Base-by-base conservation (phyloP, 805 yeast genomes). In the Ogataea nakhonphanomensis region DNA sequence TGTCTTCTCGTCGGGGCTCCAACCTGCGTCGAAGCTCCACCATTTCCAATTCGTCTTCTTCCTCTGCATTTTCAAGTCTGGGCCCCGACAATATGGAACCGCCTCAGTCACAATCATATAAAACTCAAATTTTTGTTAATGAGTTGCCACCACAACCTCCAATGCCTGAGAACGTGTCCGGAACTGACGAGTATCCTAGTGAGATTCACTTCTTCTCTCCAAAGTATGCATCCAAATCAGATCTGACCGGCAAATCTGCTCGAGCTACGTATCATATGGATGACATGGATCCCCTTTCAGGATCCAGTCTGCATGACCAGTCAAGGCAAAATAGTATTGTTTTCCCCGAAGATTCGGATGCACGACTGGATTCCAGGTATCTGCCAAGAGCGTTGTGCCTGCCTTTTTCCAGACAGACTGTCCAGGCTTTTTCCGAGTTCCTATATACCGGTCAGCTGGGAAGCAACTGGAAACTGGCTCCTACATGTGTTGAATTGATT, bases 361-460 rank as follows among this genome's bases (percentile, higher is more conserved):
- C 51, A 5, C 25, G 12, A 10, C 39, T 81, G 61, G 88, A 81
- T 49, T 80, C 86, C 5, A 59, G 81, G 25, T 66, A 77, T 41
- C 70, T 81, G 26, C 93, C 95, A 11, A 68, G 95, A 45, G 70
- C 78, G 12, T 56, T 85, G 21, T 84, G 80, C 49, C 57, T 85
- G 47, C 93, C 95, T 3, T 82, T 80, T 62, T 58, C 79, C 2
- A 77, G 81, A 1, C 57, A 65, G 1, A 74, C 87, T 0, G 76
- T 83, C 11, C 70, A 70, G 41, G 88, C 88, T 2, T 74, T 84
- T 48, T 67, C 81, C 21, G 93, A 84, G 54, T 85, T 78, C 57
- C 66, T 85, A 40, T 83, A 81, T 53, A 84, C 90, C 5, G 95
- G 93, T 1, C 89, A 84, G 58, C 76, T 85, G 15, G 87, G 87